Percentiles rank a stretch among this genome's conserved stretches.
These are phyloP conservation scores for Blastosporella zonata DNA, from an alignment of 1,284 basidiomycete species.

Conservation along the genomic window DNA sequence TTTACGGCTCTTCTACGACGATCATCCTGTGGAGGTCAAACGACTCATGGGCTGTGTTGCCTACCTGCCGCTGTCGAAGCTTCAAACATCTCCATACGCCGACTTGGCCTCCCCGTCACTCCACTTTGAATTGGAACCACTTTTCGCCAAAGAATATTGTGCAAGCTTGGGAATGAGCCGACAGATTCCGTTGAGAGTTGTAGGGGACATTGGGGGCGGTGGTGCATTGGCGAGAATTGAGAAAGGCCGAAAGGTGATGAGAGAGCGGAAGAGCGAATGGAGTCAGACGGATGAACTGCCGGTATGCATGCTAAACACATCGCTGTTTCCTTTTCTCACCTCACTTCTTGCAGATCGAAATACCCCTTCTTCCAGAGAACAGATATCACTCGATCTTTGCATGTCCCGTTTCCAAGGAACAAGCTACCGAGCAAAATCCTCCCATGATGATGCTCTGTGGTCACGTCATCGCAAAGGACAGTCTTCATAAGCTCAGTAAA, in stretches of 20 bases:
- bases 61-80: slow-evolving; percentile 64
- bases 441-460: slow-evolving; percentile 98
- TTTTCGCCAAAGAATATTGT: slow-evolving; percentile 90
- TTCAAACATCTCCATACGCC: slow-evolving; percentile 71
- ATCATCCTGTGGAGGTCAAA: slow-evolving; percentile 66
- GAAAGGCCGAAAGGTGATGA: slow-evolving; percentile 90
- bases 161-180: slow-evolving; percentile 83
- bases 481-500: slow-evolving; percentile 83
- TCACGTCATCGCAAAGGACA: slow-evolving; percentile 91
- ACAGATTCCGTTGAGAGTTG: slow-evolving; percentile 83
- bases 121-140: slow-evolving; percentile 73
- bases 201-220: slow-evolving; percentile 88
- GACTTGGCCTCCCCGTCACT: slow-evolving; percentile 67
- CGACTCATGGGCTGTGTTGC: slow-evolving; percentile 75
- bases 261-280: slow-evolving; percentile 90
- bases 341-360: slow-evolving; percentile 74
- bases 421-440: slow-evolving; percentile 89
- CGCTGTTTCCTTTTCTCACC: slow-evolving; percentile 9
- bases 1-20: slow-evolving; percentile 67
- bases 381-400: slow-evolving; percentile 97
- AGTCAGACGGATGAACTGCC: slow-evolving; percentile 87
- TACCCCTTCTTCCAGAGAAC: slow-evolving; percentile 81
- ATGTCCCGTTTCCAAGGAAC: slow-evolving; percentile 97
- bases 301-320: slow-evolving; percentile 43
- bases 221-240: slow-evolving; percentile 88